Percentiles rank a stretch among this genome's conserved stretches.
phyloP scores from a whole-genome alignment of 2,329 filamentous ascomycete species.

The Aspergillus pseudonomiae region DNA sequence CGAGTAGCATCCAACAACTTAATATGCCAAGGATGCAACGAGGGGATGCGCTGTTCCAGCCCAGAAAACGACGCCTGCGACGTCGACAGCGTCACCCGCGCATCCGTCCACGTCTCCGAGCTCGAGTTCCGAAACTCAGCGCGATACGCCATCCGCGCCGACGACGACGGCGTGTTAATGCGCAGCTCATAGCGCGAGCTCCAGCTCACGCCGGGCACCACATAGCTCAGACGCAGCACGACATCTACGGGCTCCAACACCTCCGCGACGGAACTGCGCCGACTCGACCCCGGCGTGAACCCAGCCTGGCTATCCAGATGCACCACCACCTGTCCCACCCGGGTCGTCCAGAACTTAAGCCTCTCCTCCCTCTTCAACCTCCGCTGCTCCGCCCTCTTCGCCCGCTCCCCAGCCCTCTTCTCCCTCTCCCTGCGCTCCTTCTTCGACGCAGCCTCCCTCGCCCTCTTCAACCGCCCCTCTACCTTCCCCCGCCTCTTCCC shows the following conservation, averaged over 20 bases:
- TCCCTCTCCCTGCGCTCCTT: slow-evolving; percentile 27
- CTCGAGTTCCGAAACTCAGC: slow-evolving; percentile 65
- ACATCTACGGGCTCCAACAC: slow-evolving; percentile 17
- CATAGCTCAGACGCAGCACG: slow-evolving; percentile 59
- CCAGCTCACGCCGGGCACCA: slow-evolving; percentile 63
- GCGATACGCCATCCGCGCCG: slow-evolving; percentile 62
- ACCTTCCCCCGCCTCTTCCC: slow-evolving; percentile 19
- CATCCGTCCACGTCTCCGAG: slow-evolving; percentile 65
- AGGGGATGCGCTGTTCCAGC: slow-evolving; percentile 59
- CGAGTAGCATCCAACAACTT: slow-evolving; percentile 41
- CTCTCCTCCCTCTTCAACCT: slow-evolving; percentile 36
- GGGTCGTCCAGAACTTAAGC: slow-evolving; percentile 37
- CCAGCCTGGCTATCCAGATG: slow-evolving; percentile 35
- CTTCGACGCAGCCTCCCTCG: slow-evolving; percentile 24
- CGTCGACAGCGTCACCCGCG: slow-evolving; percentile 64
- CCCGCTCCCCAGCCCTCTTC: slow-evolving; percentile 17
- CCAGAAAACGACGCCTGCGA: slow-evolving; percentile 63
- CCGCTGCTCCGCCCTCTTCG: slow-evolving; percentile 26
- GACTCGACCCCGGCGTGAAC: slow-evolving; percentile 15
- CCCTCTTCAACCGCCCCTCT: slow-evolving; percentile 24
- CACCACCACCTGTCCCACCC: slow-evolving; percentile 40
- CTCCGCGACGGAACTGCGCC: slow-evolving; percentile 25
- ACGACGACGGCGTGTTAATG: slow-evolving; percentile 59
- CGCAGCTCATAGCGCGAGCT: slow-evolving; percentile 64
- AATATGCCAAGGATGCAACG: slow-evolving; percentile 61